Evolutionary conservation across 2,329 filamentous ascomycete species (phyloP), one percentile per base, ranked within the genome.

Genomic region (Magnaporthiopsis incrustans): DNA sequence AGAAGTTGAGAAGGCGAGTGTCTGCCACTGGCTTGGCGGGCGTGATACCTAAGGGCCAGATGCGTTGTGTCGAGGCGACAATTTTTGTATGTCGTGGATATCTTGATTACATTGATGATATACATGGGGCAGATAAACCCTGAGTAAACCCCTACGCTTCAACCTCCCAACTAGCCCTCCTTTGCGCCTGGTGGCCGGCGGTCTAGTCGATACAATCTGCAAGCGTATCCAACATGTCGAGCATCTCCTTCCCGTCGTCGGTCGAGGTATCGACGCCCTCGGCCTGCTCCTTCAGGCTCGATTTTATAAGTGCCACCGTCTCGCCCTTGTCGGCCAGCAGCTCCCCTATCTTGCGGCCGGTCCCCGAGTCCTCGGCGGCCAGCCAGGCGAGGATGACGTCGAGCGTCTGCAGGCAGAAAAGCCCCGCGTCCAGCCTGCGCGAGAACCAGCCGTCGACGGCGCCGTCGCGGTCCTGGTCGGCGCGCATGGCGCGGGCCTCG

Each of bases 371-470:
- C 76, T 99, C 95, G 0, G 93, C 95, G 10, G 92, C 83, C 38
- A 98, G 81, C 95, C 95, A 99, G 15, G 93, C 91, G 35, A 99
- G 76, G 35, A 95, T 85, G 0, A 92, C 83, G 77, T 98, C 94
- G 59, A 95, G 85, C 2, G 86, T 89, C 77, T 97, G 92, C 64
- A 97, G 76, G 32, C 85, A 89, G 73, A 91, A 96, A 7, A 98
- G 77, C 0, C 95, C 95, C 0, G 91, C 92, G 67, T 97, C 92
- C 22, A 98, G 80, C 60, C 91, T 82, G 62, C 86, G 80, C 0
- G 89, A 87, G 30, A 96, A 82, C 83, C 88, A 93, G 69, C 91
- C 90, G 61, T 87, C 82, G 30, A 83, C 80, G 35, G 79, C 77
- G 61, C 78, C 78, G 63, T 84, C 84, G 22, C 22, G 22, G 18